Conservation (phyloP, 371 early-diverging fungal genomes). For the Apophysomyces trapeziformis region DNA sequence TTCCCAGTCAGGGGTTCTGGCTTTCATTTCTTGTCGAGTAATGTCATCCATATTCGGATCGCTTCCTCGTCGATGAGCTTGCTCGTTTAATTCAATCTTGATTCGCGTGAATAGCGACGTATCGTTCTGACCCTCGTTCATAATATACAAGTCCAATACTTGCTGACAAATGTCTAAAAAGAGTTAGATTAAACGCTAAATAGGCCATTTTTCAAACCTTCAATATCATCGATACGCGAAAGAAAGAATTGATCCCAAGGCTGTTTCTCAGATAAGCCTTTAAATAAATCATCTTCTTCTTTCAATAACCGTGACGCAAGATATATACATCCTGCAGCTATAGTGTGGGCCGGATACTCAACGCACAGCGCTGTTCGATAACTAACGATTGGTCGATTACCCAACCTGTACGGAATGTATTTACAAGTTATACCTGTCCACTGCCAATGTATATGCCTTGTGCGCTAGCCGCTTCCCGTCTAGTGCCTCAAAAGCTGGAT, state of each 20-base stretch:
- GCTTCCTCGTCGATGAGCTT: slow-evolving; percentile 41
- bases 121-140: slow-evolving; percentile 38
- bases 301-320: slow-evolving; percentile 53
- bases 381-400: slow-evolving; percentile 27
- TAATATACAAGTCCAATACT: slow-evolving; percentile 59
- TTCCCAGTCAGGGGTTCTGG: slow-evolving; percentile 31
- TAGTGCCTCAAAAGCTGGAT: slow-evolving; percentile 28
- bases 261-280: slow-evolving; percentile 24
- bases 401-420: slow-evolving; percentile 17
- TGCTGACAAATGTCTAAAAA: slow-evolving; percentile 60
- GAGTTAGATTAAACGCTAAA: background rate
- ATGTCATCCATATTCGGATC: slow-evolving; percentile 39
- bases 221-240: slow-evolving; percentile 57
- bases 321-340: slow-evolving; percentile 68
- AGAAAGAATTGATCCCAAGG: slow-evolving; percentile 55
- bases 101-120: slow-evolving; percentile 49
- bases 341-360: slow-evolving; percentile 66
- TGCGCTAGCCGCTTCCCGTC: slow-evolving; percentile 53
- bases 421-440: slow-evolving; percentile 45
- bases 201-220: slow-evolving; percentile 39
- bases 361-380: slow-evolving; percentile 63
- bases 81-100: slow-evolving; percentile 61
- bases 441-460: slow-evolving; percentile 56
- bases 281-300: slow-evolving; percentile 32
- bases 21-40: slow-evolving; percentile 32